Percentiles rank a stretch among this genome's conserved stretches.
Evolutionary conservation across 257 asterid species (phyloP).

Genomic region (Jacaranda mimosifolia): DNA sequence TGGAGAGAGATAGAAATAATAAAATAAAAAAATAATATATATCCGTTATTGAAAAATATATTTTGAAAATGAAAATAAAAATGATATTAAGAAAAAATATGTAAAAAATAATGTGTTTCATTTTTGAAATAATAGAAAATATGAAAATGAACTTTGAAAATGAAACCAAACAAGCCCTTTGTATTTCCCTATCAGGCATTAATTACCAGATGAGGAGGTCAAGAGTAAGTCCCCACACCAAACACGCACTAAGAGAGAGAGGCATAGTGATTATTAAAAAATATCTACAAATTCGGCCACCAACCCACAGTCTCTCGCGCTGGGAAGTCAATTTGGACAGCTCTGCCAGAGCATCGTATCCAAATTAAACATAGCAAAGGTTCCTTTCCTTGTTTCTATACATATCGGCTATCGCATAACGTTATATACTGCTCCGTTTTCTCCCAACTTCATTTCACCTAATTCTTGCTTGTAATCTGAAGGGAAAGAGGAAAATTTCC

Average conservation of each 20-base stretch:
- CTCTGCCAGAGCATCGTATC: slow-evolving; percentile 23
- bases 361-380: not conserved
- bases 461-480: slow-evolving; percentile 16
- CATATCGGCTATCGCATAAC: slow-evolving; percentile 18
- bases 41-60: no score
- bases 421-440: not conserved
- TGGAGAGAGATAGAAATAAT: no score
- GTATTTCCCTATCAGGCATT: no score
- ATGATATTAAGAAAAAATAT: no score
- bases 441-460: slow-evolving; percentile 17
- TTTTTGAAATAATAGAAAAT: no score
- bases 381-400: slow-evolving; percentile 13
- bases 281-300: slow-evolving; percentile 12
- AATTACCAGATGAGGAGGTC: not conserved
- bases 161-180: no score
- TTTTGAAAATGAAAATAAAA: no score
- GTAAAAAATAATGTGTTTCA: no score
- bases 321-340: slow-evolving; percentile 32
- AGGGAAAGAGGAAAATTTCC: not conserved
- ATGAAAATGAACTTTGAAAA: no score
- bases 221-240: not conserved
- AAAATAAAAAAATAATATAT: no score
- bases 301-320: slow-evolving; percentile 17
- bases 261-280: not conserved
- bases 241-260: not conserved